phyloP scores from a whole-genome alignment of 306 rosid genomes.

The Cucumis sativus region Cucumber_9930_V3 NC_026656.2:3759501-3760000 shows the following conservation, averaged over 20 bases:
- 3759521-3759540: background rate
- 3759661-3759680: background rate
- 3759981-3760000: constrained; percentile 11
- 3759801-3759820: background rate
- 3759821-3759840: constrained; percentile 5
- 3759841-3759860: constrained; percentile 12
- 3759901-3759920: constrained; percentile 6
- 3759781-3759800: background rate
- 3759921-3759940: constrained; percentile 6
- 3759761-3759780: background rate
- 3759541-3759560: background rate
- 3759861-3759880: constrained; percentile 2
- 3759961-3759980: constrained; percentile 11
- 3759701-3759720: background rate
- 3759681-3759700: background rate
- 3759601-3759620: background rate
- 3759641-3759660: background rate
- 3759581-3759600: background rate
- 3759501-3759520: background rate
- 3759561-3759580: background rate
- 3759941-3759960: constrained; percentile 7
- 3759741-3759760: background rate
- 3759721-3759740: background rate
- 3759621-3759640: background rate
- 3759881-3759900: constrained; percentile 5